Percentiles rank a stretch among this genome's conserved stretches.
Evolutionary conservation across 805 yeast species (phyloP).

Genomic region (Metschnikowia cubensis): DNA sequence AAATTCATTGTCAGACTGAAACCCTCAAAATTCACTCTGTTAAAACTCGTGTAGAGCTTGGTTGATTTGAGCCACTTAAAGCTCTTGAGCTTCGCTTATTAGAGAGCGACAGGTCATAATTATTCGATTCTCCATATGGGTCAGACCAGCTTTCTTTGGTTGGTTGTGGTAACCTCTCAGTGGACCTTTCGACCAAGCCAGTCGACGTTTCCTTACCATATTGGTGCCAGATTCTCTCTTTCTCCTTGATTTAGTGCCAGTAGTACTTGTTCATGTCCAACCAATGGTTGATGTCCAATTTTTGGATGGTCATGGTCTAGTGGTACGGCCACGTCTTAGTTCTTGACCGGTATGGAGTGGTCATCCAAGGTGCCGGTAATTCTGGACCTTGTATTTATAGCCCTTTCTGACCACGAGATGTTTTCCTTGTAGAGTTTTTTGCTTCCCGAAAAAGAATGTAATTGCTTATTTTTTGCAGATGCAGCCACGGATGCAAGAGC

Average conservation of each 20-base stretch:
- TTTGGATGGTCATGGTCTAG: constrained; percentile 73
- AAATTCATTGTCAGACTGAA: too few species aligned
- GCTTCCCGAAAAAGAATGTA: neutral
- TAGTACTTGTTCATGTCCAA: constrained; percentile 76
- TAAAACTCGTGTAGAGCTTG: too few species aligned
- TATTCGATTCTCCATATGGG: too few species aligned
- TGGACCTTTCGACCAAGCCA: too few species aligned
- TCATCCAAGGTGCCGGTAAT: constrained; percentile 49
- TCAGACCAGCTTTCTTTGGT: too few species aligned
- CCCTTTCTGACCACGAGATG: neutral
- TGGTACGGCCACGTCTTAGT: constrained; percentile 77
- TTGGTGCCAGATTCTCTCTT: constrained; percentile 50
- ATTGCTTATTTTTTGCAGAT: neutral
- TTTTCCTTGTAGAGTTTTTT: constrained; percentile 2
- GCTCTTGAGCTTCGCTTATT: too few species aligned
- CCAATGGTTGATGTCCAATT: constrained; percentile 73
- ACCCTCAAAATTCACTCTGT: too few species aligned
- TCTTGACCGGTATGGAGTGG: constrained; percentile 63
- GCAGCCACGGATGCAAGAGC: neutral
- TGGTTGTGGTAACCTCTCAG: too few species aligned
- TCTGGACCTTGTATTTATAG: neutral
- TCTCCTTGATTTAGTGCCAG: constrained; percentile 61
- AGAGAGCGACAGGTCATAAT: too few species aligned
- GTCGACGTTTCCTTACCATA: constrained; percentile 60
- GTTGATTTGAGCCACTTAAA: too few species aligned